A percentile compares a stretch with the other conserved stretches of the same genome.
Evolutionary conservation across 2,329 filamentous ascomycete species (phyloP).

Genomic region (Zymoseptoria passerinii): DNA sequence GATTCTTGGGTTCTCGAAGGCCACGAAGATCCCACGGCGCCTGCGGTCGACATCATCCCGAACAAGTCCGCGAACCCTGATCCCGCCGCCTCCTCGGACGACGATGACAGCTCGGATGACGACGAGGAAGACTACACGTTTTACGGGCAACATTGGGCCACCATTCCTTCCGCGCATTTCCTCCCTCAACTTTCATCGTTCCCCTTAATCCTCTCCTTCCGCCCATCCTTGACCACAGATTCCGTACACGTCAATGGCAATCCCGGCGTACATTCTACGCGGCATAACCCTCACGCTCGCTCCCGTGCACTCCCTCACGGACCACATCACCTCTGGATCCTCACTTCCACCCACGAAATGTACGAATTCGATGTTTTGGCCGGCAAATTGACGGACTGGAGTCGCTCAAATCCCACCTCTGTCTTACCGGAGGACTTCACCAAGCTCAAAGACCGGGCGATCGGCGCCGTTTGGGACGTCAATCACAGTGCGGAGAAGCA

Average conservation of each 20-base stretch:
- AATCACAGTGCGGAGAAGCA: slow-evolving; percentile 20
- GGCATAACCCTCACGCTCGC: slow-evolving; percentile 45
- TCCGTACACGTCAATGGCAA: slow-evolving; percentile 34
- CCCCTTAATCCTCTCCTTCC: slow-evolving; percentile 41
- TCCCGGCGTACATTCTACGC: slow-evolving; percentile 42
- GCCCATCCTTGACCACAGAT: slow-evolving; percentile 25
- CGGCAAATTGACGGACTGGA: slow-evolving; percentile 77
- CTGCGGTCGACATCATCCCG: slow-evolving; percentile 31
- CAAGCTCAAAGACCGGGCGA: slow-evolving; percentile 67
- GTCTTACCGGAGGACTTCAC: slow-evolving; percentile 67
- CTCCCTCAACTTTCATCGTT: slow-evolving; percentile 39
- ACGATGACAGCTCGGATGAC: slow-evolving; percentile 34
- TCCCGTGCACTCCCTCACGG: slow-evolving; percentile 48
- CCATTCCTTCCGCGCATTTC: slow-evolving; percentile 53
- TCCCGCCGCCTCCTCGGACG: slow-evolving; percentile 27
- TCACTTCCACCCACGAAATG: slow-evolving; percentile 59
- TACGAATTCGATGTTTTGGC: slow-evolving; percentile 71
- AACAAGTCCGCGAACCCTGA: slow-evolving; percentile 22
- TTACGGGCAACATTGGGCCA: slow-evolving; percentile 61
- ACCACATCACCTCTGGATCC: slow-evolving; percentile 49
- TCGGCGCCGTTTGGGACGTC: slow-evolving; percentile 78
- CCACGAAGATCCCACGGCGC: slow-evolving; percentile 42
- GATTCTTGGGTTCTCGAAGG: slow-evolving; percentile 74
- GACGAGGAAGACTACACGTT: slow-evolving; percentile 46
- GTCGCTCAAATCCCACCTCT: slow-evolving; percentile 68